Conservation (phyloP, 139 green algal species). For the Eudorina sp. region DNA sequence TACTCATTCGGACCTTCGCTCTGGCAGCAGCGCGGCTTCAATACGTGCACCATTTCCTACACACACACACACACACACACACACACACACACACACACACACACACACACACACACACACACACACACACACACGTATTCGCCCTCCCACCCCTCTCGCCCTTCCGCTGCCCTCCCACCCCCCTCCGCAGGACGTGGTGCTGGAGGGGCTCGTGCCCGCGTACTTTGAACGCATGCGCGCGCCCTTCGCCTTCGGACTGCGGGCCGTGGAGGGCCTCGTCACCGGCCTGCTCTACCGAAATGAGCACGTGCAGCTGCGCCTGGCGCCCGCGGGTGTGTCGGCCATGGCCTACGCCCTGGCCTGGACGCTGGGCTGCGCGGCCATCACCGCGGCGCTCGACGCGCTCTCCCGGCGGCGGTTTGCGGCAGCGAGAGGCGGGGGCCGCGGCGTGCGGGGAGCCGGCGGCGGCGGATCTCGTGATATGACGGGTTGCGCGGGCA, state of each 20-base stretch:
- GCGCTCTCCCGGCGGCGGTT: background rate
- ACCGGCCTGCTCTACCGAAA: conserved; percentile 41
- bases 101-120: too few species aligned
- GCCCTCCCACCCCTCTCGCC: background rate
- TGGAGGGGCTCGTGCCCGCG: conserved; percentile 22
- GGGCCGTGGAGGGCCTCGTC: conserved; percentile 6
- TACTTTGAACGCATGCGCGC: conserved; percentile 35
- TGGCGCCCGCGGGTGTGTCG: background rate
- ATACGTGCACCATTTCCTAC: too few species aligned
- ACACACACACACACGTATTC: background rate
- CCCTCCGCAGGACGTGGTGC: conserved; percentile 11
- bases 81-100: too few species aligned
- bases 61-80: too few species aligned
- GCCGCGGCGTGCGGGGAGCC: too few species aligned
- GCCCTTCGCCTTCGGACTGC: conserved; percentile 12
- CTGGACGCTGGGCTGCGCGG: conserved; percentile 9
- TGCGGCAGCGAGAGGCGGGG: background rate
- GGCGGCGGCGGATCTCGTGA: too few species aligned
- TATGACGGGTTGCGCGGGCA: too few species aligned
- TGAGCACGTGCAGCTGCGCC: background rate
- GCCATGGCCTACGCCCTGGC: background rate
- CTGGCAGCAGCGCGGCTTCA: too few species aligned
- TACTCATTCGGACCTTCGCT: too few species aligned
- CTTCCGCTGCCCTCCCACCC: too few species aligned
- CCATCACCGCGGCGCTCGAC: conserved; percentile 23